Evolutionary conservation across 495 filamentous ascomycete species (phyloP).

Genomic region (Cryomyces antarcticus): DNA sequence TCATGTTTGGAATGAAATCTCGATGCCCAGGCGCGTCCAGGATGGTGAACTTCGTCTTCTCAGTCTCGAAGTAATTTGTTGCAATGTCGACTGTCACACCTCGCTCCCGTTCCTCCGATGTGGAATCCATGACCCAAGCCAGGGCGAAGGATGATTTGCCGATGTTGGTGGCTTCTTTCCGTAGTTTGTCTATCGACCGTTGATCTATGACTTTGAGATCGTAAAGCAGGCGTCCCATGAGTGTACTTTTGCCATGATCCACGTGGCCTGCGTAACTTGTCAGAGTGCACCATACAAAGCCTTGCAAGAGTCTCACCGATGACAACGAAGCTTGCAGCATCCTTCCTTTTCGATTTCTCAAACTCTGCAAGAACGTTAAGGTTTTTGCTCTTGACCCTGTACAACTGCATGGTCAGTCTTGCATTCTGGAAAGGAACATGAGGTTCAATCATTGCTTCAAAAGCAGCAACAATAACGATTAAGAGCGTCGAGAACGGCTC

Average conservation of each 20-base stretch:
- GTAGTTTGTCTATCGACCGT: conserved; percentile 69
- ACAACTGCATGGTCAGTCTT: conserved; percentile 10
- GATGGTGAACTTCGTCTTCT: conserved; percentile 72
- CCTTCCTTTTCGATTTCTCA: conserved; percentile 53
- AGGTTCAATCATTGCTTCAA: too few relatives aligned
- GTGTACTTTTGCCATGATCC: conserved; percentile 89
- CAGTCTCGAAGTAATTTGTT: conserved; percentile 79
- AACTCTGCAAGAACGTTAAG: conserved; percentile 71
- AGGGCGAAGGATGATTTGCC: conserved; percentile 91
- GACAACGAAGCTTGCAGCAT: conserved; percentile 82
- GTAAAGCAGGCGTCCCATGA: conserved; percentile 87
- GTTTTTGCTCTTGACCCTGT: conserved; percentile 64
- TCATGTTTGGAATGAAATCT: conserved; percentile 98
- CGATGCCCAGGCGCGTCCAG: conserved; percentile 85
- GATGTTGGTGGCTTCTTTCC: conserved; percentile 71
- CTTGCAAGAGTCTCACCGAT: conserved; percentile 39
- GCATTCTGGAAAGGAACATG: too few relatives aligned
- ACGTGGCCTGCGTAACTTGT: conserved; percentile 52
- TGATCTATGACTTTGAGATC: conserved; percentile 77
- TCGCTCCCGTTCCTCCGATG: conserved; percentile 62
- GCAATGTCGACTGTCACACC: conserved; percentile 98
- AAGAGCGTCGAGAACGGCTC: too few relatives aligned
- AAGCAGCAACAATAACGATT: too few relatives aligned
- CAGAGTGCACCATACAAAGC: neutral
- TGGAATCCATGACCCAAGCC: conserved; percentile 89